Conservation (phyloP, 768 basidiomycete genomes). For the Podaxis pistillaris region DNA sequence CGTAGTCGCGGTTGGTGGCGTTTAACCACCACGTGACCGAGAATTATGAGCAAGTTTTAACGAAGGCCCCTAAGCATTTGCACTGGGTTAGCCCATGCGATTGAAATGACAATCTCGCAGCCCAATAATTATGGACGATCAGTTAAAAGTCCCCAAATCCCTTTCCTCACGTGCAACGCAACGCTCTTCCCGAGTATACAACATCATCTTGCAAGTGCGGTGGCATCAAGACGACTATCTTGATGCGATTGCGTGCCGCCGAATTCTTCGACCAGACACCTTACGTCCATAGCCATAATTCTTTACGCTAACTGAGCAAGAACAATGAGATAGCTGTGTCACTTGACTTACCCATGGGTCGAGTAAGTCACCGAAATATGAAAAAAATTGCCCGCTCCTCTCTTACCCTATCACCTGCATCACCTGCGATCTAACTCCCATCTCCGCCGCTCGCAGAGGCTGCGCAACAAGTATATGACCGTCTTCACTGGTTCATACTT, state of each 20-base stretch:
- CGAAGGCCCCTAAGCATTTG: too few species aligned
- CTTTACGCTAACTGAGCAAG: background rate
- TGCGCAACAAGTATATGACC: background rate
- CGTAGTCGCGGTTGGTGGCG: background rate
- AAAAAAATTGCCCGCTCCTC: background rate
- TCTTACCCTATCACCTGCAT: background rate
- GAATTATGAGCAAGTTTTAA: background rate
- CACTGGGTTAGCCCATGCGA: too few species aligned
- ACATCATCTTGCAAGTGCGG: too few species aligned
- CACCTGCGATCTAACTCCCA: background rate
- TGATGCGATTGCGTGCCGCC: background rate
- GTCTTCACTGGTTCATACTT: background rate
- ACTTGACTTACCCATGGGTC: too few species aligned
- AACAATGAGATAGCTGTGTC: background rate
- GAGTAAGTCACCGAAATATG: background rate
- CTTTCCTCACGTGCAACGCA: background rate
- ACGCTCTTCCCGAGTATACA: too few species aligned
- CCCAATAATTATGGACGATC: background rate
- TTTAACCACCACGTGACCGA: background rate
- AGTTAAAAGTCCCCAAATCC: background rate
- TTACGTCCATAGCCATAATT: constrained; percentile 1
- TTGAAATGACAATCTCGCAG: too few species aligned
- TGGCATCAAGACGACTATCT: too few species aligned
- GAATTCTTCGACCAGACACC: background rate
- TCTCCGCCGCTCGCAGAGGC: background rate